Evolutionary conservation across 1,284 basidiomycete species (phyloP).

Genomic region (Violaceomyces palustris): DNA sequence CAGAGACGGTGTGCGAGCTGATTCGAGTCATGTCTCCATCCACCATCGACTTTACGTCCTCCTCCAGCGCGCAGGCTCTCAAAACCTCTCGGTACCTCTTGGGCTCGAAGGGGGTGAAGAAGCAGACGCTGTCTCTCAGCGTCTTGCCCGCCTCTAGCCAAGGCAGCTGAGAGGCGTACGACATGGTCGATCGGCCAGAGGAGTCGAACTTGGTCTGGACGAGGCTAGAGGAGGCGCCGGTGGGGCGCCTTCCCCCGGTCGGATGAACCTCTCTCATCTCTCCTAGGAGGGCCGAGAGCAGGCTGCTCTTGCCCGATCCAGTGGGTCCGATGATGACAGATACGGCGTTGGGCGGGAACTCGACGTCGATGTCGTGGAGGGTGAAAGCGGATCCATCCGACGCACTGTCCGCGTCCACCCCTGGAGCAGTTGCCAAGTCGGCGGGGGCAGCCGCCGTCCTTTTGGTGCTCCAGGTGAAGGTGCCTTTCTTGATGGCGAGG

Average conservation of each 20-base stretch:
- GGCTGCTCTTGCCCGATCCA: slow-evolving; percentile 43
- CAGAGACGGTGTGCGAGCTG: slow-evolving; percentile 41
- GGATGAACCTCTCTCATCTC: slow-evolving; percentile 37
- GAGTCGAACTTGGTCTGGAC: slow-evolving; percentile 23
- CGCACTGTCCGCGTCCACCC: neutral
- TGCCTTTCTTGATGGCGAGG: slow-evolving; percentile 8
- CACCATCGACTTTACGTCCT: slow-evolving; percentile 40
- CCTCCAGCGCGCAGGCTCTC: slow-evolving; percentile 37
- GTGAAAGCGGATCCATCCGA: slow-evolving; percentile 9
- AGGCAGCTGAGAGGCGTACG: slow-evolving; percentile 29
- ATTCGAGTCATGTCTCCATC: slow-evolving; percentile 45
- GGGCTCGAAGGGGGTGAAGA: slow-evolving; percentile 24
- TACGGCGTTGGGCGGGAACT: slow-evolving; percentile 23
- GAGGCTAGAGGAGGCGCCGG: too few relatives aligned
- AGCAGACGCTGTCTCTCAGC: slow-evolving; percentile 43
- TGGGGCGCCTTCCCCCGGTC: too few relatives aligned
- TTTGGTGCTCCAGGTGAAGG: slow-evolving; percentile 9
- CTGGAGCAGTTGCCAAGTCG: too few relatives aligned
- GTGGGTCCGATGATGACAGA: slow-evolving; percentile 38
- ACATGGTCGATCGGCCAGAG: slow-evolving; percentile 26
- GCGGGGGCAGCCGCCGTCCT: too few relatives aligned
- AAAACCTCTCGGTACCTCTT: slow-evolving; percentile 34
- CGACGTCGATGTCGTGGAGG: slow-evolving; percentile 27
- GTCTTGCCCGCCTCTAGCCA: slow-evolving; percentile 30
- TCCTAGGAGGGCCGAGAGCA: slow-evolving; percentile 39